Evolutionary conservation across 2,329 filamentous ascomycete species (phyloP), one percentile per base, ranked within the genome.

Genomic region (Colletotrichum noveboracense): DNA sequence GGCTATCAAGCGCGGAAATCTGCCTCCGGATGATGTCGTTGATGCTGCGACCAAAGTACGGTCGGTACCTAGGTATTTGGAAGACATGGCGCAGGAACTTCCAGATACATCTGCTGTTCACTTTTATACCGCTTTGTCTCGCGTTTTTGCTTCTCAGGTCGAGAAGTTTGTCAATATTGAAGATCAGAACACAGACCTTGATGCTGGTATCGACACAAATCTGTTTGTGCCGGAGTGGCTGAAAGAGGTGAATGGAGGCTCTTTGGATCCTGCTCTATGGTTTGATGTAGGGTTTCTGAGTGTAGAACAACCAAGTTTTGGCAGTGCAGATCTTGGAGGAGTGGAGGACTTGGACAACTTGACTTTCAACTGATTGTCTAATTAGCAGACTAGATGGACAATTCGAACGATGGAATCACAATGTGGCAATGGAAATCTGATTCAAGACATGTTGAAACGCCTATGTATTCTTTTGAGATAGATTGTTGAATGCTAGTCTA

Each of bases 91-190:
- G 6, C n/a, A 65, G 12, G 32, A 43, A 43, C 36, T 65, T 4
- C 62, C 62, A 21, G 62, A 43, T 48, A 43, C 62, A 3, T 65
- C 62, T 43, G 62, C 62, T 18, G 62, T 43, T 48, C 62, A 65
- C 14, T 16, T 65, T n/a, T 48, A 65, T 8, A 24, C 24, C 14
- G 62, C 62, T n/a, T 24, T 65, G 12, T 30, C 34, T 1, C 62
- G 62, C 10, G 24, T 48, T 13, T 65, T 65, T 65, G 34, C 62
- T 26, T 65, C 62, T 14, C 34, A 65, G 36, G n/a, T 65, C 10
- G 62, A 65, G 34, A 65, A 21, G 26, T 43, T 38, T 4, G 18
- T 18, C 18, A 38, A 26, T 12, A 1, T n/a, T 4, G 58, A 32
- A 13, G 28, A 26, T 1, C 13, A 43, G 21, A 34, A 30, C 24